These are phyloP conservation scores for Daldinia vernicosa DNA, from an alignment of 495 filamentous ascomycete genomes.

Conservation along the genomic window DNA sequence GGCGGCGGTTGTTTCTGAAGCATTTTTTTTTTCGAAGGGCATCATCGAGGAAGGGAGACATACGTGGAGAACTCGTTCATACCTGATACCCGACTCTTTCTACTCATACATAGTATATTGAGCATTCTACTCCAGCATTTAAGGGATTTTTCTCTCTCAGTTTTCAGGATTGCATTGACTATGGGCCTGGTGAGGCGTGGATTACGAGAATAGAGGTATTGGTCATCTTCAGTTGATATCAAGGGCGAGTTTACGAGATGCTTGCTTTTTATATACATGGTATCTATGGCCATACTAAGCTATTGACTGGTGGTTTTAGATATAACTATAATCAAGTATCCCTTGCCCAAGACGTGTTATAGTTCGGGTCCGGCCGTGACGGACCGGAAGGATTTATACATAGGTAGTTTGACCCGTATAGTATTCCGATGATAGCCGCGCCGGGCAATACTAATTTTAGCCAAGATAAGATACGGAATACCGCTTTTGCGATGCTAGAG, in stretches of 20 bases:
- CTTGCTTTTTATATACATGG: too few relatives aligned
- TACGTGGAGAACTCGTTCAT: constrained; percentile 15
- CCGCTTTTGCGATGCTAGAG: neutral
- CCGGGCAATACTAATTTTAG: neutral
- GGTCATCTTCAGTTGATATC: neutral
- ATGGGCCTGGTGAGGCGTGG: neutral
- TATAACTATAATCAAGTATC: too few relatives aligned
- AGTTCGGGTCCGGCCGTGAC: neutral
- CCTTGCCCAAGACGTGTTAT: neutral
- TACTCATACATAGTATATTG: constrained; percentile 7
- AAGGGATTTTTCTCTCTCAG: neutral
- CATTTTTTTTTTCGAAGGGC: constrained; percentile 12
- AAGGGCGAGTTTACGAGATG: too few relatives aligned
- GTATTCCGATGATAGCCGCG: neutral
- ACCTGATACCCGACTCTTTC: constrained; percentile 36
- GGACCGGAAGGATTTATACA: constrained; percentile 1
- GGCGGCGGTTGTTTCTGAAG: constrained; percentile 6
- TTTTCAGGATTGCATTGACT: neutral
- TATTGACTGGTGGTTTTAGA: too few relatives aligned
- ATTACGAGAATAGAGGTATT: neutral
- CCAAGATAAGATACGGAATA: neutral
- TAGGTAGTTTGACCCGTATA: neutral
- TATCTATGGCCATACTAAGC: too few relatives aligned
- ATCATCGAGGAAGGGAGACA: constrained; percentile 20
- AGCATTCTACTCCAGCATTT: neutral